These are phyloP conservation scores for Knufia petricola DNA, from an alignment of 2,329 filamentous ascomycete species.

Conservation along the genomic window DNA sequence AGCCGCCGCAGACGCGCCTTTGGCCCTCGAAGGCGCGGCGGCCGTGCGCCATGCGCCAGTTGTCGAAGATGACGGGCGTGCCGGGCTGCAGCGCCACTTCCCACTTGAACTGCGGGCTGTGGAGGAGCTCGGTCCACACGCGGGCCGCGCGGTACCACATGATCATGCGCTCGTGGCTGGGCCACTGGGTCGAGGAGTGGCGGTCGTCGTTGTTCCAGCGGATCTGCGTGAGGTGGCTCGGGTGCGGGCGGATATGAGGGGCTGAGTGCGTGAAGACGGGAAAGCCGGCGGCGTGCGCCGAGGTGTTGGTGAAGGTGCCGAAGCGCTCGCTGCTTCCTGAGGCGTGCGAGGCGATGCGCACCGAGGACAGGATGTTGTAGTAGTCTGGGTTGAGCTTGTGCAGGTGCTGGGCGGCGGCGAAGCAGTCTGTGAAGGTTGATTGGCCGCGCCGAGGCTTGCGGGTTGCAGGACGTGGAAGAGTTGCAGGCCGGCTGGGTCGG, in stretches of 20 bases:
- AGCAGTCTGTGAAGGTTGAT: slow-evolving; percentile 79
- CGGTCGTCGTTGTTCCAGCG: slow-evolving; percentile 93
- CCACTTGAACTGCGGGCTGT: slow-evolving; percentile 56
- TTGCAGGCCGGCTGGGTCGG: slow-evolving; percentile 81
- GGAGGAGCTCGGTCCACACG: slow-evolving; percentile 63
- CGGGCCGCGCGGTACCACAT: slow-evolving; percentile 73
- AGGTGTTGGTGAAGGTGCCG: slow-evolving; percentile 53
- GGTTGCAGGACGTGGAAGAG: slow-evolving; percentile 73
- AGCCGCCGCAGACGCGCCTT: slow-evolving; percentile 81
- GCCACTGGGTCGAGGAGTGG: slow-evolving; percentile 52
- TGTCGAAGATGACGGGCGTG: slow-evolving; percentile 77
- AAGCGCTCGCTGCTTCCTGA: slow-evolving; percentile 76
- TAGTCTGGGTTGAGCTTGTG: slow-evolving; percentile 43
- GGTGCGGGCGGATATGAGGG: slow-evolving; percentile 13
- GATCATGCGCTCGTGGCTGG: slow-evolving; percentile 36
- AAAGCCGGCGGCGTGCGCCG: slow-evolving; percentile 41
- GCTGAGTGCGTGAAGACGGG: slow-evolving; percentile 60
- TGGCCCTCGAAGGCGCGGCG: slow-evolving; percentile 72
- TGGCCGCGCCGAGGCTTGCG: slow-evolving; percentile 49
- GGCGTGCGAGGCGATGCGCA: slow-evolving; percentile 65
- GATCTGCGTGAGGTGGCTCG: slow-evolving; percentile 50
- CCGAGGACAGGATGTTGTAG: slow-evolving; percentile 48
- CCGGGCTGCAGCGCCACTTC: slow-evolving; percentile 77
- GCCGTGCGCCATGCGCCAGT: slow-evolving; percentile 89
- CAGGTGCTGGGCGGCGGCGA: slow-evolving; percentile 58